Base-by-base conservation (phyloP, 225 moss, liverwort and hornwort species). In the Pseudisothecium myosuroides region DNA sequence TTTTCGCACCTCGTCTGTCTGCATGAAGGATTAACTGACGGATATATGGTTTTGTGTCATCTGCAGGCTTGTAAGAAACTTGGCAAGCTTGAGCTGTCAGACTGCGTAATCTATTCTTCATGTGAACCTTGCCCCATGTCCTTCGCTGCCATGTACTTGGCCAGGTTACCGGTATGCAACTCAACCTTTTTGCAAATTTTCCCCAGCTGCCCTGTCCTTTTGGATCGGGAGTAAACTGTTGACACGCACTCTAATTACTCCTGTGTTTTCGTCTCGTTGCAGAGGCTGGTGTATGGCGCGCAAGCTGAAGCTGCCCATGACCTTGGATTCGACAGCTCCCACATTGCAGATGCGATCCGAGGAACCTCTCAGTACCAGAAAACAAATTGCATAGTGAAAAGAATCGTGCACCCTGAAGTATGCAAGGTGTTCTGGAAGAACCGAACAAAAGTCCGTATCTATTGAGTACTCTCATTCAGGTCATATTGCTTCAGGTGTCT, bases 81-180 rank as follows among this genome's bases (percentile, higher is more conserved):
- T 41, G 95, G 94, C 58, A 95, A 94, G 85, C 88, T 95, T 63
- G 95, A 95, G 89, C 89, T 95, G 43, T 88, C 95, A 65, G 95
- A 95, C 71, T 95, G 95, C 83, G 92, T 94, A 62, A 95, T 95
- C 41, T 95, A 95, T 83, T 91, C 92, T 55, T 95, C 95, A 41
- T 95, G 95, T 84, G 95, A 95, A 76, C 95, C 95, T 61, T 95
- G 95, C 85, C 95, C 95, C 29, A 95, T 95, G 95, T 95, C 95
- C 82, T 95, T 95, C 62, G 95, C 95, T 76, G 95, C 95, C 37
- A 93, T 95, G 95, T 95, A 95, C 87, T 88, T 95, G 92, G 95
- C 95, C 88, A 92, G 95, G 90, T 89, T 95, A 59, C 94, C 95
- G 92, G 95, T 94, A 90, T 68, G 89, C 65, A 50, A 62, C 82